phyloP scores from a whole-genome alignment of 1,284 basidiomycete species.

The Fomitopsis palustris region DNA sequence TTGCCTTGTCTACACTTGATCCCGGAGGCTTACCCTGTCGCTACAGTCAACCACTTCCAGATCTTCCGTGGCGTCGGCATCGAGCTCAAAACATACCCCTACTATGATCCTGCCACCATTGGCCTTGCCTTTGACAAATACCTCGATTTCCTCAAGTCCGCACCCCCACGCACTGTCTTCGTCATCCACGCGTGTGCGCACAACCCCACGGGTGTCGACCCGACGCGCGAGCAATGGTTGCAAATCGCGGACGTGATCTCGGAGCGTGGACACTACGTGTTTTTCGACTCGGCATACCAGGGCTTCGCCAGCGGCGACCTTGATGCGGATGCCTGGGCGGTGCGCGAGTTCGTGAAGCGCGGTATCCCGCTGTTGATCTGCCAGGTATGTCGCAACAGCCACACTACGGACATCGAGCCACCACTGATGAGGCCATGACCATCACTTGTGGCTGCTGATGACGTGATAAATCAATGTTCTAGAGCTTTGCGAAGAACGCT shows the following conservation, averaged over 20 bases:
- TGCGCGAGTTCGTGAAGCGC: slow-evolving; percentile 72
- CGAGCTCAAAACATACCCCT: slow-evolving; percentile 79
- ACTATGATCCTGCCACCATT: slow-evolving; percentile 90
- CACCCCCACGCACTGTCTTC: slow-evolving; percentile 79
- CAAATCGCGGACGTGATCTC: slow-evolving; percentile 75
- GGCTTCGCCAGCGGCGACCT: slow-evolving; percentile 88
- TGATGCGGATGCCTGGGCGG: slow-evolving; percentile 73
- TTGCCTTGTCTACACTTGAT: neutral
- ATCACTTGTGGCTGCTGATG: neutral
- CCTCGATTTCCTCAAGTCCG: slow-evolving; percentile 58
- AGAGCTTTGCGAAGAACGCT: slow-evolving; percentile 97
- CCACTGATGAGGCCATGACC: neutral
- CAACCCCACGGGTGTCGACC: slow-evolving; percentile 95
- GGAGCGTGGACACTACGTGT: slow-evolving; percentile 80
- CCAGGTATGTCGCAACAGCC: slow-evolving; percentile 52
- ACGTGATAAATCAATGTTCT: slow-evolving; percentile 13
- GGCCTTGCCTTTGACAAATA: slow-evolving; percentile 83
- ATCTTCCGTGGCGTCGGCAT: slow-evolving; percentile 87
- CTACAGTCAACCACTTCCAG: slow-evolving; percentile 83
- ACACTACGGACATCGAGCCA: neutral
- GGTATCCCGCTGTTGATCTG: slow-evolving; percentile 83
- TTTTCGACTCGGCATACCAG: slow-evolving; percentile 97
- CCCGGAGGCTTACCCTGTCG: neutral
- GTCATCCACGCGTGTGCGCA: slow-evolving; percentile 93
- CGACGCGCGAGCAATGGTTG: slow-evolving; percentile 87